Evolutionary conservation across 495 filamentous ascomycete genomes (phyloP).

Genomic region (Podospora fimiseda): DNA sequence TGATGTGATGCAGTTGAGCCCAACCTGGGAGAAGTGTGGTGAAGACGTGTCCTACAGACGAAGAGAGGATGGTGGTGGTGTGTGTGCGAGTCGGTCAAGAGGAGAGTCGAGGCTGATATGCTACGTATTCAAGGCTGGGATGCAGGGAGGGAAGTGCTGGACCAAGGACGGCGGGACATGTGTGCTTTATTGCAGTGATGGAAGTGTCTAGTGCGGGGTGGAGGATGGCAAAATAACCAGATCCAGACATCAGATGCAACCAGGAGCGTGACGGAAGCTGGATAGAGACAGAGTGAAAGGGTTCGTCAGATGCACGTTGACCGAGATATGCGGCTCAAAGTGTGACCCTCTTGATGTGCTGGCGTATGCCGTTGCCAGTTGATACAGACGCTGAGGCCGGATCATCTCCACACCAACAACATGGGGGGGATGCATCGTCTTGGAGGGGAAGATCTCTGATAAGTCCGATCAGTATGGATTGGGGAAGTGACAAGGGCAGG

Average conservation of each 20-base stretch:
- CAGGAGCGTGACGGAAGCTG: constrained; percentile 39
- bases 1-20: constrained; percentile 53
- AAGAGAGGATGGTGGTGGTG: constrained; percentile 36
- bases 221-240: constrained; percentile 37
- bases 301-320: constrained; percentile 47
- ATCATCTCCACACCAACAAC: constrained; percentile 53
- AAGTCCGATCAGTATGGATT: constrained; percentile 34
- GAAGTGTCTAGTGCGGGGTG: constrained; percentile 43
- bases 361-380: constrained; percentile 83
- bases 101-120: constrained; percentile 39
- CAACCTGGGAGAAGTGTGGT: constrained; percentile 38
- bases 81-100: constrained; percentile 21
- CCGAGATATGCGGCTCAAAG: constrained; percentile 54
- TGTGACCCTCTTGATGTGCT: constrained; percentile 78
- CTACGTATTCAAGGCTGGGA: constrained; percentile 46
- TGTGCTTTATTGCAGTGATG: constrained; percentile 56
- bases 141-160: constrained; percentile 36
- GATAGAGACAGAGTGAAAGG: constrained; percentile 39
- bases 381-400: constrained; percentile 55
- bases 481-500: constrained; percentile 30
- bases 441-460: constrained; percentile 42
- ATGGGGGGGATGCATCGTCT: constrained; percentile 42
- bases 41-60: constrained; percentile 37
- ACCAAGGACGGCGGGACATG: constrained; percentile 53
- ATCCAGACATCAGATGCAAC: constrained; percentile 37